Base-by-base conservation (phyloP, 345 rosid genomes). In the Excoecaria agallocha region DNA sequence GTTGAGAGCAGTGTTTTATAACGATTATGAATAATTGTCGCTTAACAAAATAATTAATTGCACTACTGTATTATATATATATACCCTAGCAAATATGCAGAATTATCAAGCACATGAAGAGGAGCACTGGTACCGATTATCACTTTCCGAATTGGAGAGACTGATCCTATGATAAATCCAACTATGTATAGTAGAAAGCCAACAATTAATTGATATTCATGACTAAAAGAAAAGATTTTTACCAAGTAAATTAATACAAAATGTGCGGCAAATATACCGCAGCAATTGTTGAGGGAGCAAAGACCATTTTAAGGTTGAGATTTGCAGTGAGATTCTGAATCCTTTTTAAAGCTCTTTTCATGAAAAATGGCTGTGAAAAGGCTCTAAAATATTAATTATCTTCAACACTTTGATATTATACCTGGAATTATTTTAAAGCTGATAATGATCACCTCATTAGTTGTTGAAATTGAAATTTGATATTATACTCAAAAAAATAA, bases 41-140 rank as follows among this genome's bases (percentile, higher is more conserved):
- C 55, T 41, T 12, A 19, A 20, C 19, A 64, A 25, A 49, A 62
- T 64, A 20, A 51, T 20, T 2, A 25, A 59, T 58, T 3, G 5
- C 52, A 38, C 35, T 61, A 24, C 17, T 7, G 20, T 30, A 6
- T 19, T 5, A 43, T 4, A n/a, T n/a, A n/a, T n/a, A 1, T 2
- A 54, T 54, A 84, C 90, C 88, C 88, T 30, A 87, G 54, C 59
- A 85, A 25, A 25, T 69, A 25, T 57, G 78, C 76, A 19, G 83
- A 77, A 48, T 76, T 72, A 4, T 82, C 69, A 13, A 87, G 12
- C 50, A 63, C 48, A 17, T 24, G 62, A 24, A 58, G 62, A 58
- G 62, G 62, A 43, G 46, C 46, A 43, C 3, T 43, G 46, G 46
- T 43, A 43, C 6, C 6, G 43, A 3, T 41, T 6, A 41, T 25